Conservation (phyloP, 2,329 filamentous ascomycete species). For the Cercospora janseana region DNA sequence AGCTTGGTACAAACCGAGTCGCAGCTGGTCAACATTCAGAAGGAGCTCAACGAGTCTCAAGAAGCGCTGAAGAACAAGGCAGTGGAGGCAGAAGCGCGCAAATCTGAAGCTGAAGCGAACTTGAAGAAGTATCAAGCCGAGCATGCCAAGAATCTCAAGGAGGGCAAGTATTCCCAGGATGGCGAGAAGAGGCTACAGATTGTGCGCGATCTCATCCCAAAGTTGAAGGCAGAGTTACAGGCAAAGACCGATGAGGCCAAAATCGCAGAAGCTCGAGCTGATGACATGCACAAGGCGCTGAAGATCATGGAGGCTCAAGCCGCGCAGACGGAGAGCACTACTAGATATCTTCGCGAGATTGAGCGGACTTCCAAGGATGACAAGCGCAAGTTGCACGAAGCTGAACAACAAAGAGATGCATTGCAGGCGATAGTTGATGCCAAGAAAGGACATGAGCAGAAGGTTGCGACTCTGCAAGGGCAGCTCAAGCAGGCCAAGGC, state of each 20-base stretch:
- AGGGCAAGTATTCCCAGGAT: constrained; percentile 49
- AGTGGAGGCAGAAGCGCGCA: constrained; percentile 27
- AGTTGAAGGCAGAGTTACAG: constrained; percentile 53
- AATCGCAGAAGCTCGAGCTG: constrained; percentile 45
- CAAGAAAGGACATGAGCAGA: constrained; percentile 34
- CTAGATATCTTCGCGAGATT: constrained; percentile 25
- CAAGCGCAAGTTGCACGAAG: constrained; percentile 12
- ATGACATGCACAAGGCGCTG: constrained; percentile 36
- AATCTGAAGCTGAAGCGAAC: constrained; percentile 35
- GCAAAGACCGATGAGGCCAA: constrained; percentile 53
- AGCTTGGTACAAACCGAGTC: constrained; percentile 28
- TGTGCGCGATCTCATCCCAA: constrained; percentile 56
- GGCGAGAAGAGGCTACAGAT: constrained; percentile 55
- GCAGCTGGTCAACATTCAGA: constrained; percentile 60
- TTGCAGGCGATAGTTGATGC: constrained; percentile 26
- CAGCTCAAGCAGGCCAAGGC: constrained; percentile 34
- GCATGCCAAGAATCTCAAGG: constrained; percentile 47
- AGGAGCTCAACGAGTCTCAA: constrained; percentile 32
- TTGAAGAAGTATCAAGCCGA: constrained; percentile 43
- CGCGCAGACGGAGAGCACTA: constrained; percentile 22
- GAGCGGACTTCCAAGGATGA: constrained; percentile 28
- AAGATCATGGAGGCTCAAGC: constrained; percentile 35
- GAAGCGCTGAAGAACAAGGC: constrained; percentile 44
- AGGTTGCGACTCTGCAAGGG: constrained; percentile 30
- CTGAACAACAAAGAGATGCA: constrained; percentile 32